Percentiles rank a stretch among this genome's conserved stretches.
Evolutionary conservation across 192 early-diverging fungal genomes (phyloP).

Genomic region (Haplosporangium gracile): DNA sequence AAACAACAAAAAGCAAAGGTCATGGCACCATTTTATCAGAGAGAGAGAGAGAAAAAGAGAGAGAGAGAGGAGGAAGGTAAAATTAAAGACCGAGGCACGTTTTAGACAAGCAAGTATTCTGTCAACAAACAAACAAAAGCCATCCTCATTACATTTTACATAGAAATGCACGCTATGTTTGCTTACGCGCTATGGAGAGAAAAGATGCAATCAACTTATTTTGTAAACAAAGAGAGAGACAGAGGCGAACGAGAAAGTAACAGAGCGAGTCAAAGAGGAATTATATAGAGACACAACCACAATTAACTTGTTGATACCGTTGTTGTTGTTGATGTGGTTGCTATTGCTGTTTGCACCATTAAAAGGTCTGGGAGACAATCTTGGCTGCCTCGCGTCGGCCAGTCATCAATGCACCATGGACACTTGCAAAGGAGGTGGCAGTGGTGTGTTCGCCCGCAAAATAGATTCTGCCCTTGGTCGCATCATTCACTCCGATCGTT

Average conservation of each 20-base stretch:
- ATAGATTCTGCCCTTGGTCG: conserved; percentile 33
- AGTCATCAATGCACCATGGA: conserved; percentile 62
- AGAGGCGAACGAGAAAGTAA: not conserved
- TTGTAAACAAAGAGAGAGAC: not conserved
- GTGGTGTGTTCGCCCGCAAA: conserved; percentile 65
- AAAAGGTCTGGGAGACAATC: conserved; percentile 34
- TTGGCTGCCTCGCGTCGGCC: conserved; percentile 57
- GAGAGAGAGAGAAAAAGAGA: too few species aligned
- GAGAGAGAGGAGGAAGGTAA: too few species aligned
- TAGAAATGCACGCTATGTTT: not conserved
- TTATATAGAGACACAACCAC: not conserved
- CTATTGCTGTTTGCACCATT: not conserved
- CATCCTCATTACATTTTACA: not conserved
- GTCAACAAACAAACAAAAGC: not conserved
- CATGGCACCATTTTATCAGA: too few species aligned
- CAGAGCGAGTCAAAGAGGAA: not conserved
- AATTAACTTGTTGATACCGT: not conserved
- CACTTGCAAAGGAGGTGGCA: conserved; percentile 58
- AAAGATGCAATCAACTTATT: not conserved
- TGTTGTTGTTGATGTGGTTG: not conserved
- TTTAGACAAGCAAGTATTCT: not conserved
- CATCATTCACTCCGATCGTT: conserved; percentile 33
- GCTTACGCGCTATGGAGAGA: not conserved
- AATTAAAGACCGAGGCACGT: not conserved
- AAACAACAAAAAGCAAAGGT: not conserved